Base-by-base conservation (phyloP, 2,329 filamentous ascomycete species). In the Talaromyces rugulosus region DNA sequence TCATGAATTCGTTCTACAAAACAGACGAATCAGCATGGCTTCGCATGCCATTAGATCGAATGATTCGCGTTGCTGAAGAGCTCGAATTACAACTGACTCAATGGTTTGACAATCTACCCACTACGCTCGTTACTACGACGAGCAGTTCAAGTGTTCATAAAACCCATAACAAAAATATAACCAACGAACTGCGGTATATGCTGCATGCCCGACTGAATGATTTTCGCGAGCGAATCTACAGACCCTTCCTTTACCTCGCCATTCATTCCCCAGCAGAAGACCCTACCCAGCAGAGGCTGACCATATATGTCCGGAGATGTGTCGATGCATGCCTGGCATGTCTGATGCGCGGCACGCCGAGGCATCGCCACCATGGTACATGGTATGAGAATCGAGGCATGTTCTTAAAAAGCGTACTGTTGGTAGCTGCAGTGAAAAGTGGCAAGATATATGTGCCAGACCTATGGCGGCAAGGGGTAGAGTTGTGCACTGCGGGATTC, bases 1-100 rank as follows among this genome's bases (percentile, higher is more conserved):
- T 57, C 3, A 44, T 57, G 34, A 44, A 57, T 36, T 28, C 30
- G n/a, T 57, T 57, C 23, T 57, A 57, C 36, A 57, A 57, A 42
- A 33, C 40, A 8, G 12, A 57, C 55, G 55, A 57, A n/a, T 44
- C 36, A 5, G 34, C 55, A 36, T 57, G 55, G 55, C 27, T 44
- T 27, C 30, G 36, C 18, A 44, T 44, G 27, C 36, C n/a, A 28
- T 44, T 57, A 7, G 34, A 42, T 30, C 40, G 23, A 57, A 42
- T 57, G 34, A 47, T 57, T 9, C 55, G 36, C 16, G 28, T 44
- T 47, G 55, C 55, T 16, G 36, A 44, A 23, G 55, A 57, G 55
- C 36, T 57, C 14, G 55, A 57, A 30, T 44, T 42, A 23, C 55
- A 57, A 47, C 36, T 57, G 7, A 57, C 34, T 4, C 55, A 57